These are phyloP conservation scores for Tricholoma saponaceum DNA, from an alignment of 768 basidiomycete genomes.

Conservation along the genomic window DNA sequence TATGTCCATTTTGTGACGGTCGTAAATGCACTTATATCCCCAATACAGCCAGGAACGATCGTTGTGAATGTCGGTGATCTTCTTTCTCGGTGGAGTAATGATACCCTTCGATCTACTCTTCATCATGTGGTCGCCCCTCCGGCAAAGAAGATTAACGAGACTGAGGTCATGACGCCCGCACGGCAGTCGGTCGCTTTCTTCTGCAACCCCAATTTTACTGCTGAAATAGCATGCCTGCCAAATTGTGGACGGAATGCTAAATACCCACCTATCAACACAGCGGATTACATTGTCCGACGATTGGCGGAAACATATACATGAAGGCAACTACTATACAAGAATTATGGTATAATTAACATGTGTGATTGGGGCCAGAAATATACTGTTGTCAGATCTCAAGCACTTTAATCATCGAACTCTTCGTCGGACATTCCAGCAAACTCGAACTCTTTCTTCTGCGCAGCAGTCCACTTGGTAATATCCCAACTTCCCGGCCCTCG, in stretches of 20 bases:
- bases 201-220: slow-evolving; percentile 74
- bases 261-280: slow-evolving; percentile 69
- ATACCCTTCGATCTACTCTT: slow-evolving; percentile 71
- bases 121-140: slow-evolving; percentile 81
- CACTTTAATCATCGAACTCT: slow-evolving; percentile 5
- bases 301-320: slow-evolving; percentile 55
- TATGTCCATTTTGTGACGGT: slow-evolving; percentile 30
- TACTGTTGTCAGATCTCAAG: neutral
- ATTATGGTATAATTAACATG: slow-evolving; percentile 6
- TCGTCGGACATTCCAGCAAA: slow-evolving; percentile 15
- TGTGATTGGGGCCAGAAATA: neutral
- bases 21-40: neutral
- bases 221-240: slow-evolving; percentile 68
- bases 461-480: slow-evolving; percentile 29
- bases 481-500: slow-evolving; percentile 31
- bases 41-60: slow-evolving; percentile 65
- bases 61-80: slow-evolving; percentile 83
- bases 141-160: slow-evolving; percentile 40
- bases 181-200: slow-evolving; percentile 87
- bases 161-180: slow-evolving; percentile 53
- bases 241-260: slow-evolving; percentile 56
- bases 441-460: slow-evolving; percentile 25
- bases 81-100: slow-evolving; percentile 80
- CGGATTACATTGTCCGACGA: slow-evolving; percentile 73
- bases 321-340: slow-evolving; percentile 7